A percentile compares a stretch with the other conserved stretches of the same genome.
Evolutionary conservation across 257 asterid genomes (phyloP).

Genomic region (Linderniella brevidens): DNA sequence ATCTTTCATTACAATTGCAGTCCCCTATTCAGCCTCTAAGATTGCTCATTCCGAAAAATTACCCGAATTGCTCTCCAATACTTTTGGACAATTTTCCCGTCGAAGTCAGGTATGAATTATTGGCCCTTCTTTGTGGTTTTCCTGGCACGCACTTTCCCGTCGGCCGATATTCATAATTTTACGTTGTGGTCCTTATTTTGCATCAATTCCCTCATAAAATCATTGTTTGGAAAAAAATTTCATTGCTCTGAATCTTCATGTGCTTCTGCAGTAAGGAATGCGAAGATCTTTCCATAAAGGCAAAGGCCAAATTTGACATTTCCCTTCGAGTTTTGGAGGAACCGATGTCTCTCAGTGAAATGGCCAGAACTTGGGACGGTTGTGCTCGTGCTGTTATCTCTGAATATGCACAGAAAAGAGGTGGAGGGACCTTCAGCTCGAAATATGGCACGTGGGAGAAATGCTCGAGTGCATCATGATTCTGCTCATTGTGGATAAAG

Average conservation of each 20-base stretch:
- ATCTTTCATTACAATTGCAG: slow-evolving; percentile 27
- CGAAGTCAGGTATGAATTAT: slow-evolving; percentile 53
- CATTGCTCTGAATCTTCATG: background rate
- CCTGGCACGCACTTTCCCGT: too few relatives aligned
- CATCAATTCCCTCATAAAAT: too few relatives aligned
- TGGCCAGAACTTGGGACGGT: slow-evolving; percentile 69
- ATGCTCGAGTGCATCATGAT: slow-evolving; percentile 46
- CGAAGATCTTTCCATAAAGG: slow-evolving; percentile 58
- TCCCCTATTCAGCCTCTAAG: slow-evolving; percentile 83
- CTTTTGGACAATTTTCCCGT: slow-evolving; percentile 81
- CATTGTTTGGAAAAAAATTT: too few relatives aligned
- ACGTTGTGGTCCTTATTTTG: too few relatives aligned
- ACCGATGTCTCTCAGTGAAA: slow-evolving; percentile 63
- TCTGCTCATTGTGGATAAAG: background rate
- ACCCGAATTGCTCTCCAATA: slow-evolving; percentile 77
- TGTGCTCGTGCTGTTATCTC: slow-evolving; percentile 59
- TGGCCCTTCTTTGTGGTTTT: background rate
- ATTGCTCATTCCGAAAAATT: slow-evolving; percentile 59
- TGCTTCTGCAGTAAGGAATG: slow-evolving; percentile 43
- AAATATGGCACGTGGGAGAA: slow-evolving; percentile 74
- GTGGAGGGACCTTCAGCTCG: slow-evolving; percentile 82
- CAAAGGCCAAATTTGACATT: slow-evolving; percentile 53
- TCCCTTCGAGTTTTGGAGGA: slow-evolving; percentile 55
- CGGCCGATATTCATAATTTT: too few relatives aligned
- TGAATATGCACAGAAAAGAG: slow-evolving; percentile 57